A percentile compares a stretch with the other conserved stretches of the same genome.
phyloP scores from a whole-genome alignment of 1,284 basidiomycete genomes.

The Lentinula novae-zelandiae region DNA sequence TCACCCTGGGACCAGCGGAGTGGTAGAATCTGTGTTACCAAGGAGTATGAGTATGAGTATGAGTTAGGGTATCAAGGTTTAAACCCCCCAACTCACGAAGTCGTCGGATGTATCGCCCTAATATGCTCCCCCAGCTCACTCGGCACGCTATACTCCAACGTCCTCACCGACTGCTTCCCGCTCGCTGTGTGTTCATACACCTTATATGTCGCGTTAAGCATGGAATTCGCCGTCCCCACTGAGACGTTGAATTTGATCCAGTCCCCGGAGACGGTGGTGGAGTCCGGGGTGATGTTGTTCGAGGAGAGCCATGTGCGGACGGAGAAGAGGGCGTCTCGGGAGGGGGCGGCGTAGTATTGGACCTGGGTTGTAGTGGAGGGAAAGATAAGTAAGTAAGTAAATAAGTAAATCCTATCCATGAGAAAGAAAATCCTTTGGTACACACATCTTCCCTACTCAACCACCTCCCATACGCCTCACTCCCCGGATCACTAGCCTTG shows the following conservation, averaged over 20 bases:
- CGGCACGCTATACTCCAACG: constrained; percentile 40
- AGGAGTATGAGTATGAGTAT: too few relatives aligned
- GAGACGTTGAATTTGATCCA: constrained; percentile 40
- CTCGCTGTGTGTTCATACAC: constrained; percentile 33
- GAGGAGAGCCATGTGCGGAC: constrained; percentile 55
- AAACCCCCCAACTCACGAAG: constrained; percentile 27
- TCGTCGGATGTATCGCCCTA: constrained; percentile 42
- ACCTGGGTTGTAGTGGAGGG: too few relatives aligned
- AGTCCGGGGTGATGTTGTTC: constrained; percentile 37
- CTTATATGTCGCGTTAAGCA: constrained; percentile 36
- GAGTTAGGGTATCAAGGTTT: constrained; percentile 23
- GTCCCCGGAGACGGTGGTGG: constrained; percentile 40
- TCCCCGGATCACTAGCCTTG: constrained; percentile 4
- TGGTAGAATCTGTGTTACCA: background rate
- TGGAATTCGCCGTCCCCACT: constrained; percentile 38
- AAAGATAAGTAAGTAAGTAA: too few relatives aligned
- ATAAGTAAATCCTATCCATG: too few relatives aligned
- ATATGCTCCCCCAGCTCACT: constrained; percentile 32
- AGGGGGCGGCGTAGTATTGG: constrained; percentile 48
- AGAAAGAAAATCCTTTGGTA: too few relatives aligned
- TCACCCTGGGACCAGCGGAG: background rate
- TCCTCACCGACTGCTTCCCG: constrained; percentile 33
- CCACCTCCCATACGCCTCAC: constrained; percentile 36
- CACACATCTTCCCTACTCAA: constrained; percentile 44
- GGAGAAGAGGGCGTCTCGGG: constrained; percentile 39